Evolutionary conservation across 2,329 filamentous ascomycete species (phyloP), one percentile per base, ranked within the genome.

Genomic region (Cladophialophora psammophila): DNA sequence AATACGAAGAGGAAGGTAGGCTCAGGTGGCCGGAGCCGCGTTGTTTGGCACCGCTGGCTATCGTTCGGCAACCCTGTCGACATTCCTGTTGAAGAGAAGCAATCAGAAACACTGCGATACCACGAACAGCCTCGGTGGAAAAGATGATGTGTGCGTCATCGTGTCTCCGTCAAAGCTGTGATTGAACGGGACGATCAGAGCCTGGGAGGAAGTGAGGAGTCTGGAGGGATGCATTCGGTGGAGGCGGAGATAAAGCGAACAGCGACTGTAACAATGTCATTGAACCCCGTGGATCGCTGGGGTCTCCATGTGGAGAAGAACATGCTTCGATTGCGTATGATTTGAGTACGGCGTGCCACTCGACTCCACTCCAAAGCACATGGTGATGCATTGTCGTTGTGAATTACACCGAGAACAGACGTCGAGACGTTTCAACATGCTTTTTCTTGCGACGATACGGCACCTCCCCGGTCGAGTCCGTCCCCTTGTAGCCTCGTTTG

Each of bases 301-400:
- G 59, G 59, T 54, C 45, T 52, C 45, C 59, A 61, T 61, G 59
- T 61, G 59, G 59, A 61, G 59, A 18, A 31, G 45, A 40, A 12
- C 7, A 50, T 10, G 18, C 6, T 8, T 35, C 15, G 12, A 13
- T 31, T 12, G 45, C 20, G 18, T 31, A 35, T 53, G 18, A 61
- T 53, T 50, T 61, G 59, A 38, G 13, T 61, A 10, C n/a, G 34
- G 6, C 57, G 48, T 61, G 45, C 59, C 59, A 45, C 35, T 54
- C 32, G 48, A 61, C 59, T 35, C 59, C 59, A 48, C 13, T 53
- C 10, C 52, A 32, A 15, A 13, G 34, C 20, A 32, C 2, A 31
- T 54, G 32, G 48, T 20, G 18, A 50, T 50, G 18, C 45, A 12
- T 26, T 20, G 45, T 50, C 45, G 45, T 10, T 18, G n/a, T 53